Conservation (phyloP, 305 asterid species). For the Fraxinus albicans region DNA sequence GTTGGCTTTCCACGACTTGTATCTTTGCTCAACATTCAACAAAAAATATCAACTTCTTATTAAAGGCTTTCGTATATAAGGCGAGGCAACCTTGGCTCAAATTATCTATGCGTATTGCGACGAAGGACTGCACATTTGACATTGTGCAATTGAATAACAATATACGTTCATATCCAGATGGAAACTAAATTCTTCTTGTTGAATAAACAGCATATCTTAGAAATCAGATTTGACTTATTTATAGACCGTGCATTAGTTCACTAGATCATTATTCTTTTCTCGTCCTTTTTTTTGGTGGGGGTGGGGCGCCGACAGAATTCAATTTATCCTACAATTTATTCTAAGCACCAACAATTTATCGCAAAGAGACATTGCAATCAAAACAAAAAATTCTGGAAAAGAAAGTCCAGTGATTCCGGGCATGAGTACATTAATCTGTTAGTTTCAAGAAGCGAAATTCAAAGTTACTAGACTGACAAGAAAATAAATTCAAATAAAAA, state of each 20-base stretch:
- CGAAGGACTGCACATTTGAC: not conserved
- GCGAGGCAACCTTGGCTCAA: not conserved
- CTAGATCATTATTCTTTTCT: not conserved
- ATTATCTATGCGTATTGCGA: not conserved
- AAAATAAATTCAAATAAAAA: conserved; percentile 22
- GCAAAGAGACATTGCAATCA: conserved; percentile 2
- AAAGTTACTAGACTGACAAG: conserved; percentile 17
- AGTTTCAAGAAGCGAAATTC: not conserved
- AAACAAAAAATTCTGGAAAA: conserved; percentile 1
- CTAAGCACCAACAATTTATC: not conserved
- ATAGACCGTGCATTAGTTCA: not conserved
- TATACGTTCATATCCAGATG: not conserved
- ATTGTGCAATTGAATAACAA: not conserved
- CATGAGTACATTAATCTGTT: not conserved
- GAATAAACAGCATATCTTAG: not conserved
- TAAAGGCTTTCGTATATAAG: not conserved
- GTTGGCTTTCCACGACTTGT: not conserved
- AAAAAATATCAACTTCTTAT: not conserved
- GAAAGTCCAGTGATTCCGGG: not conserved
- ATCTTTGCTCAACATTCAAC: not conserved
- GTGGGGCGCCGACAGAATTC: not conserved
- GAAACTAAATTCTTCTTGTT: not conserved
- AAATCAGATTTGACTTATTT: not conserved
- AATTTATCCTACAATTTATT: not conserved
- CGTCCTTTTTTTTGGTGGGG: not conserved